Percentiles rank a stretch among this genome's conserved stretches.
These are phyloP conservation scores for Codiaeum variegatum DNA, from an alignment of 441 rosid genomes.

Conservation along the genomic window DNA sequence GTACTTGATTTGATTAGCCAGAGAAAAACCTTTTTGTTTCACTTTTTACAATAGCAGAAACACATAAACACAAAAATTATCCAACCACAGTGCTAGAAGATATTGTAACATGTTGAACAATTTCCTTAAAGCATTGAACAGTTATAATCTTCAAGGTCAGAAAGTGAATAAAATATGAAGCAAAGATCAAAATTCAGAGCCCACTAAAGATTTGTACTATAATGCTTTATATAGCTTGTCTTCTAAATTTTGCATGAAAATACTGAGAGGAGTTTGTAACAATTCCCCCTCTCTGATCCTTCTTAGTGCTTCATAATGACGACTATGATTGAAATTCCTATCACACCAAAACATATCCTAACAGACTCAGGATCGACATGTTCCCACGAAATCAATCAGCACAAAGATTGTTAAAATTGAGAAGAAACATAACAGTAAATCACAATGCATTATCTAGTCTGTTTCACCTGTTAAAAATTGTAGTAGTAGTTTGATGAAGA, in stretches of 20 bases:
- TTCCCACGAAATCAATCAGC: neutral
- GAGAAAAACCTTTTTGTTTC: neutral
- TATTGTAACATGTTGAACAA: too few species aligned
- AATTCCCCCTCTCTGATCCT: neutral
- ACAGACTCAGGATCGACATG: too few species aligned
- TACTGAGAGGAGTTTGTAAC: neutral
- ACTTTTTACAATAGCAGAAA: neutral
- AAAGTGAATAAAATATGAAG: neutral
- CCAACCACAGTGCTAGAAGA: too few species aligned
- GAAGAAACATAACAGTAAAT: too few species aligned
- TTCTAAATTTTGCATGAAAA: neutral
- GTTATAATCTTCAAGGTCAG: neutral
- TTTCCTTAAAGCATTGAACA: neutral
- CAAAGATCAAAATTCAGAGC: neutral
- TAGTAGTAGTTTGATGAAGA: neutral
- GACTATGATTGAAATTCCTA: too few species aligned
- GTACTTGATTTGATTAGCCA: neutral
- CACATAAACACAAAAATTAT: neutral
- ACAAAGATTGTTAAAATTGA: too few species aligned
- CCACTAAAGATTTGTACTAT: neutral
- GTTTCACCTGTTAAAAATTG: neutral
- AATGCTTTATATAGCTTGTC: neutral
- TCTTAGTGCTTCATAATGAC: too few species aligned
- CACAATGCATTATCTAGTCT: neutral
- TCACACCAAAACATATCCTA: too few species aligned